Evolutionary conservation across 1,139 yeast genomes (phyloP).

Genomic region (Nakaseomyces nivariensis): DNA sequence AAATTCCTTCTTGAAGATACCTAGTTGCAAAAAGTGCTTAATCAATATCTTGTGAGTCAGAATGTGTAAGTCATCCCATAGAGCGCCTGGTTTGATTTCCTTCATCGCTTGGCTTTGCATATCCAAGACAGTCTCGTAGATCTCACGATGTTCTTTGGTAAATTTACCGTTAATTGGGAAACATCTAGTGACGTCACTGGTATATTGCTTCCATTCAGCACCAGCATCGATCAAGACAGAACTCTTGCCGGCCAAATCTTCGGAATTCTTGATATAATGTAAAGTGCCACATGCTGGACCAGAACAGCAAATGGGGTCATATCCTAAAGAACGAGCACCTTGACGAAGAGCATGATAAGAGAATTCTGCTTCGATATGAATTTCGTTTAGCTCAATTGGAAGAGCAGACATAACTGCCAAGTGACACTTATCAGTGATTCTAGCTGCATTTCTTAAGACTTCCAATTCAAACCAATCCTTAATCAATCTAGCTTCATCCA

Average conservation of each 20-base stretch:
- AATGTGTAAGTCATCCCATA: constrained; percentile 83
- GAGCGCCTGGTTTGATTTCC: constrained; percentile 66
- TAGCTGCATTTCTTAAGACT: constrained; percentile 69
- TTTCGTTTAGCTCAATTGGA: constrained; percentile 80
- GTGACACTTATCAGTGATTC: constrained; percentile 82
- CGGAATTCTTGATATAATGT: constrained; percentile 83
- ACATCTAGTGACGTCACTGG: constrained; percentile 89
- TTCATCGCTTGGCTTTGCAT: constrained; percentile 73
- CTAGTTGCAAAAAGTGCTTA: constrained; percentile 58
- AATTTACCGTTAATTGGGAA: constrained; percentile 89
- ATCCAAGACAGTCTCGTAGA: constrained; percentile 66
- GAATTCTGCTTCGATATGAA: constrained; percentile 92
- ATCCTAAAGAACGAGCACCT: constrained; percentile 80
- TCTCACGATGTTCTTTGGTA: constrained; percentile 75
- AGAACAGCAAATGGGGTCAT: constrained; percentile 92
- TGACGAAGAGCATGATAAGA: constrained; percentile 88
- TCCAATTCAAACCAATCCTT: constrained; percentile 77
- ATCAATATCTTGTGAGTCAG: constrained; percentile 71
- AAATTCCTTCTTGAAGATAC: constrained; percentile 61
- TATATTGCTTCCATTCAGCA: constrained; percentile 91
- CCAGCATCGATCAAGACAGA: constrained; percentile 90
- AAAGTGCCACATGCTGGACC: constrained; percentile 88
- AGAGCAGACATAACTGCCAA: constrained; percentile 86
- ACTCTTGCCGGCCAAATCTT: constrained; percentile 45
- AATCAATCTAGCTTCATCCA: constrained; percentile 77